These are phyloP conservation scores for Cicer judaicum DNA, from an alignment of 306 rosid species.

Conservation along the genomic window DNA sequence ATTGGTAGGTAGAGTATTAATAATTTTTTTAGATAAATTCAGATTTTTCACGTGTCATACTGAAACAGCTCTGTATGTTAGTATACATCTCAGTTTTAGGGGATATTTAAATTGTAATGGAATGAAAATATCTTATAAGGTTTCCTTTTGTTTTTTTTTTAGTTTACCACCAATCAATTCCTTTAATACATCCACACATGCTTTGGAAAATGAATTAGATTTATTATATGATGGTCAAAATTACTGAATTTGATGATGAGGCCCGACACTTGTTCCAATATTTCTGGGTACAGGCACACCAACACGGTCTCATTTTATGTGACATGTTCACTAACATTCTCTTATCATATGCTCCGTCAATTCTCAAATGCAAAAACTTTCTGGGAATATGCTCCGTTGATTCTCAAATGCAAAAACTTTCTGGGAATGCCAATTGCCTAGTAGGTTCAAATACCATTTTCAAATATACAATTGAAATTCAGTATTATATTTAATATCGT, in stretches of 20 bases:
- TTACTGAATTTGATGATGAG: background rate
- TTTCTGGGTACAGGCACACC: background rate
- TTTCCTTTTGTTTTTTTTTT: background rate
- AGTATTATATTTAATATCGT: background rate
- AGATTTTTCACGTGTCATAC: background rate
- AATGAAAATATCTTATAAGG: background rate
- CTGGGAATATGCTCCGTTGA: background rate
- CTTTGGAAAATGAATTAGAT: background rate
- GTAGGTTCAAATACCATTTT: slow-evolving; percentile 1
- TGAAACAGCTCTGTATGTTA: background rate
- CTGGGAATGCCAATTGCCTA: background rate
- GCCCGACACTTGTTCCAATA: background rate
- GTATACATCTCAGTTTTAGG: background rate
- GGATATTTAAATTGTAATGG: background rate
- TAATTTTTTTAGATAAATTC: background rate
- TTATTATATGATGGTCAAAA: background rate
- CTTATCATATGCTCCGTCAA: background rate
- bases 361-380: background rate
- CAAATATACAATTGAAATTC: background rate
- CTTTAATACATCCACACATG: background rate
- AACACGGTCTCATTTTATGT: no score
- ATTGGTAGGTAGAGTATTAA: background rate
- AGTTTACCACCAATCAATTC: background rate
- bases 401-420: background rate
- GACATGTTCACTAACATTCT: no score